phyloP scores from a whole-genome alignment of 305 asterid species.

The Solanum hybrid region DNA sequence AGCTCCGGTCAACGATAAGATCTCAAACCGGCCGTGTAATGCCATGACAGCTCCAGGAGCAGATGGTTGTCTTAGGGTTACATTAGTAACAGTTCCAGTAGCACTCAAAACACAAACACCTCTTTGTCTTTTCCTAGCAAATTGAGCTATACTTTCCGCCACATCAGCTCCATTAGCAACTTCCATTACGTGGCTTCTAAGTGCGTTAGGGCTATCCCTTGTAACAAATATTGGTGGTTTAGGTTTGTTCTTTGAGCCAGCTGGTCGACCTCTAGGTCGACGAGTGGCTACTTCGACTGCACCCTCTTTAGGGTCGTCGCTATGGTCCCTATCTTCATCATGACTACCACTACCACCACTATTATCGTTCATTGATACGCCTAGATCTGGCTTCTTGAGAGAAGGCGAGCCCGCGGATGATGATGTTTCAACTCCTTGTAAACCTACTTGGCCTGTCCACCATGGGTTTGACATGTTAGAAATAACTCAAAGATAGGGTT shows the following conservation, averaged over 20 bases:
- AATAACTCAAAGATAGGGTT: not conserved
- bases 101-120: slow-evolving; percentile 41
- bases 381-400: slow-evolving; percentile 35
- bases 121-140: slow-evolving; percentile 30
- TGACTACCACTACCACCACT: slow-evolving; percentile 19
- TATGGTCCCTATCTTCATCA: slow-evolving; percentile 24
- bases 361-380: slow-evolving; percentile 27
- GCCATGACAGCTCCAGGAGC: slow-evolving; percentile 41
- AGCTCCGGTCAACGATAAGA: slow-evolving; percentile 32
- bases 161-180: slow-evolving; percentile 35
- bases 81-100: slow-evolving; percentile 33
- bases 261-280: slow-evolving; percentile 34
- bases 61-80: slow-evolving; percentile 39
- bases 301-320: slow-evolving; percentile 36
- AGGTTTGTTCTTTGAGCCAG: slow-evolving; percentile 37
- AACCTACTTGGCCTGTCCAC: slow-evolving; percentile 39
- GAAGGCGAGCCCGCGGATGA: slow-evolving; percentile 22
- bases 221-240: slow-evolving; percentile 38
- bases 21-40: slow-evolving; percentile 35
- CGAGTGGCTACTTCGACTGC: slow-evolving; percentile 28
- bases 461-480: slow-evolving; percentile 31
- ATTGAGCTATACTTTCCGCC: slow-evolving; percentile 35
- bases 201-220: slow-evolving; percentile 36
- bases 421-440: slow-evolving; percentile 32
- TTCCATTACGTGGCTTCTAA: slow-evolving; percentile 37